Conservation (phyloP, 257 asterid genomes). For the Nicotiana otophora region DNA sequence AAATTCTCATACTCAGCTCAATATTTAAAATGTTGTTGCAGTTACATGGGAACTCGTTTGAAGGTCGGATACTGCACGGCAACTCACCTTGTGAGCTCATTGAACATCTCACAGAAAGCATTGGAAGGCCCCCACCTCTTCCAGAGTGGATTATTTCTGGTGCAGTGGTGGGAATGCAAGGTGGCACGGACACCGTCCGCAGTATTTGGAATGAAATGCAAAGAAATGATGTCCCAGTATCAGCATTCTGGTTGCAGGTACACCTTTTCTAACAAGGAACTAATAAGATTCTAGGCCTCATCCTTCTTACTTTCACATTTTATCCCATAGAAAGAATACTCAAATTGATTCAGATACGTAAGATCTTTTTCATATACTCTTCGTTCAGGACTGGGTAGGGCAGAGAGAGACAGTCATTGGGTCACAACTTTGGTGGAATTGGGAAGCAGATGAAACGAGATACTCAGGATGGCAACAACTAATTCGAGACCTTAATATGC, state of each 20-base stretch:
- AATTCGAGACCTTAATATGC: conserved; percentile 46
- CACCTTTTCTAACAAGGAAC: neutral
- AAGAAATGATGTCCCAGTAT: conserved; percentile 65
- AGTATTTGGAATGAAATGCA: conserved; percentile 52
- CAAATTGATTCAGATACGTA: neutral
- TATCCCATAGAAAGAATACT: neutral
- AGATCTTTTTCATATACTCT: neutral
- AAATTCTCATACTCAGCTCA: neutral
- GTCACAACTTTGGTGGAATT: conserved; percentile 98
- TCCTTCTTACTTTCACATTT: neutral
- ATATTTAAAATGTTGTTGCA: conserved; percentile 15
- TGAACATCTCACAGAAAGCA: conserved; percentile 67
- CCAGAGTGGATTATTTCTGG: conserved; percentile 96
- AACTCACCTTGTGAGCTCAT: conserved; percentile 81
- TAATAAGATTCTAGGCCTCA: neutral
- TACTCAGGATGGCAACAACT: conserved; percentile 73
- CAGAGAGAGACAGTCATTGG: conserved; percentile 92
- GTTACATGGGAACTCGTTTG: conserved; percentile 67
- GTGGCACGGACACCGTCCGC: conserved; percentile 68
- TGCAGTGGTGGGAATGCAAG: conserved; percentile 95
- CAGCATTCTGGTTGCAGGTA: conserved; percentile 99
- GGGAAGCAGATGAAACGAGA: conserved; percentile 84
- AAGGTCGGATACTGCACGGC: conserved; percentile 75
- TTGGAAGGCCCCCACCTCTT: conserved; percentile 79
- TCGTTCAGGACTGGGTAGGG: conserved; percentile 88